Evolutionary conservation across 139 green algal species (phyloP).

Genomic region (Eudorina sp.): DNA sequence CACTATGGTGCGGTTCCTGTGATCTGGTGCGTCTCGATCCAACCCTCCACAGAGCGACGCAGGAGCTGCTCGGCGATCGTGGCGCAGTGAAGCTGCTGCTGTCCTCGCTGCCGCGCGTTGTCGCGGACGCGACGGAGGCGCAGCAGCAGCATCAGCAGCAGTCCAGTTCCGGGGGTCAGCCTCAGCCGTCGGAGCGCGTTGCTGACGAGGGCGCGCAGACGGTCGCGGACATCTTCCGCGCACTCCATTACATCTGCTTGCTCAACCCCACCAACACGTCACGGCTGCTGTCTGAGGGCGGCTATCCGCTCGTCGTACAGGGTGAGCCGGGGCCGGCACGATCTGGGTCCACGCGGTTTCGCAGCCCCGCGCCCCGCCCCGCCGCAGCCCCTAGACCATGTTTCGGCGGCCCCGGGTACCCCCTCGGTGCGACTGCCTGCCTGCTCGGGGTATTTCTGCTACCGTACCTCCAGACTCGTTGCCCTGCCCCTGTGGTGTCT

Average conservation of each 20-base stretch:
- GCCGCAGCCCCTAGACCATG: too few relatives aligned
- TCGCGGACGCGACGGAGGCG: constrained; percentile 4
- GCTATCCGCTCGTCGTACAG: constrained; percentile 7
- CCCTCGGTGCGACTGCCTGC: too few relatives aligned
- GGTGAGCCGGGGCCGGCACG: constrained; percentile 3
- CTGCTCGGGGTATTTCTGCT: too few relatives aligned
- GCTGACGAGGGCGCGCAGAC: neutral
- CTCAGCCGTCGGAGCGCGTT: neutral
- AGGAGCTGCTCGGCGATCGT: constrained; percentile 43
- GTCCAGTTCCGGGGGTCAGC: neutral
- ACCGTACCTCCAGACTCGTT: too few relatives aligned
- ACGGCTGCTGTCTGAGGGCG: constrained; percentile 15
- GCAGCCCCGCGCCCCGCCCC: too few relatives aligned
- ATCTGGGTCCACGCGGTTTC: too few relatives aligned
- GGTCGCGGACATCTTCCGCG: constrained; percentile 48
- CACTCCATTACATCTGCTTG: constrained; percentile 58
- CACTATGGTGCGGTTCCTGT: too few relatives aligned
- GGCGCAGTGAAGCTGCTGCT: constrained; percentile 46
- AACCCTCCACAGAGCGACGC: constrained; percentile 21
- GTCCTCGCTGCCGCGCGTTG: neutral
- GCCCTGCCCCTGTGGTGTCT: neutral
- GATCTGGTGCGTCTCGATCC: too few relatives aligned
- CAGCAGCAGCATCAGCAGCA: constrained; percentile 29
- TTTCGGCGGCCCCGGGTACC: too few relatives aligned
- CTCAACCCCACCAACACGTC: constrained; percentile 49